phyloP scores from a whole-genome alignment of 345 rosid species.

The Triadica sebifera region DNA sequence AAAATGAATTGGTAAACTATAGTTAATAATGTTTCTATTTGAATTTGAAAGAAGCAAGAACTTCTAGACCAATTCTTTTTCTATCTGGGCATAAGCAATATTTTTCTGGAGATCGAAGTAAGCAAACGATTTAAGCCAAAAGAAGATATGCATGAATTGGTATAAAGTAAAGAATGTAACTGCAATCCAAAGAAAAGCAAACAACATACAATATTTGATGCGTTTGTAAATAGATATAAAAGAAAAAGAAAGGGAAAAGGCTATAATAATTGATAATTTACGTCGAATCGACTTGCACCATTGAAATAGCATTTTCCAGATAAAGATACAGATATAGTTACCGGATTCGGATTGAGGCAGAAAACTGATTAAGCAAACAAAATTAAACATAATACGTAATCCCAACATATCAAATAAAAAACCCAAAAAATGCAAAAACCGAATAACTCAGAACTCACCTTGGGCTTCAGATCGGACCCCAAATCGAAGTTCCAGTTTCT shows the following conservation, averaged over 20 bases:
- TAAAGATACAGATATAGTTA: slow-evolving; percentile 8
- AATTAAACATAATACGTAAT: neutral
- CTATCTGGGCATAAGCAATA: too few relatives aligned
- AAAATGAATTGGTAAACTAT: neutral
- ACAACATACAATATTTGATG: neutral
- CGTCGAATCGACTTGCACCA: neutral
- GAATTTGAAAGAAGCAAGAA: neutral
- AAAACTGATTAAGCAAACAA: neutral
- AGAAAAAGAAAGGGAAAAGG: neutral
- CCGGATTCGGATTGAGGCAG: neutral
- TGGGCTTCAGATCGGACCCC: slow-evolving; percentile 70
- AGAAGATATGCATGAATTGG: too few relatives aligned
- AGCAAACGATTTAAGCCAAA: neutral
- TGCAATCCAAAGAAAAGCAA: neutral
- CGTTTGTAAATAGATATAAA: too few relatives aligned
- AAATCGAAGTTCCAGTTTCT: slow-evolving; percentile 62
- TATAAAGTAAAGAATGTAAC: too few relatives aligned
- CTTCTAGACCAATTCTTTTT: too few relatives aligned
- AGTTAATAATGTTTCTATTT: neutral
- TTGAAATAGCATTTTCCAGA: slow-evolving; percentile 9
- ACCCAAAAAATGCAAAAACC: neutral
- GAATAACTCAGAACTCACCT: slow-evolving; percentile 36
- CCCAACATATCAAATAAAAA: neutral
- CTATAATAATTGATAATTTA: neutral
- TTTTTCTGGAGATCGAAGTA: neutral